phyloP scores from a whole-genome alignment of 192 early-diverging fungal species.

The Gigaspora rosea region DNA sequence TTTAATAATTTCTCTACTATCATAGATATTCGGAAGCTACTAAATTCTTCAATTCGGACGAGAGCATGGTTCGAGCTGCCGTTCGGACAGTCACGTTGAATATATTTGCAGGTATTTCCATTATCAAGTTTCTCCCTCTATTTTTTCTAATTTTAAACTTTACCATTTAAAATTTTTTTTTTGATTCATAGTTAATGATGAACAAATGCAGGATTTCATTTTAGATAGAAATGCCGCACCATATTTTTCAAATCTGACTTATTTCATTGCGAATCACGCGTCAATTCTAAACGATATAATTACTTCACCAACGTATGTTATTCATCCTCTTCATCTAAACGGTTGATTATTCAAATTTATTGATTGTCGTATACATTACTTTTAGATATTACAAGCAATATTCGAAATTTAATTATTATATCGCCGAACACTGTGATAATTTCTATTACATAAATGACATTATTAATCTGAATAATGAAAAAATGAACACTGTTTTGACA shows the following conservation, averaged over 20 bases:
- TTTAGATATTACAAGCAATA: slow-evolving; percentile 33
- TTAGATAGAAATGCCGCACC: slow-evolving; percentile 42
- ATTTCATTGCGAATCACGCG: slow-evolving; percentile 46
- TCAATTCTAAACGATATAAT: slow-evolving; percentile 40
- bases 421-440: slow-evolving; percentile 64
- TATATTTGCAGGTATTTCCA: slow-evolving; percentile 45
- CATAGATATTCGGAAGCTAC: slow-evolving; percentile 68
- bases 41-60: slow-evolving; percentile 64
- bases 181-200: slow-evolving; percentile 34
- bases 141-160: background rate
- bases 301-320: slow-evolving; percentile 36
- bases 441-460: slow-evolving; percentile 68
- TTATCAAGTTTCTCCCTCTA: background rate
- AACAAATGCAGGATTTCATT: slow-evolving; percentile 45
- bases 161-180: background rate
- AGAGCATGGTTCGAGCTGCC: slow-evolving; percentile 71
- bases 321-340: background rate
- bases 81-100: slow-evolving; percentile 67
- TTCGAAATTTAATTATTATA: slow-evolving; percentile 53
- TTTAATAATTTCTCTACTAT: background rate
- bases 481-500: slow-evolving; percentile 53
- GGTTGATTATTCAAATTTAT: background rate
- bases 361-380: too few species aligned
- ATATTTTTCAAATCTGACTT: slow-evolving; percentile 49
- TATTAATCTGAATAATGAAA: slow-evolving; percentile 52